Conservation (phyloP, 2,329 filamentous ascomycete genomes). For the Acarospora socialis region DNA sequence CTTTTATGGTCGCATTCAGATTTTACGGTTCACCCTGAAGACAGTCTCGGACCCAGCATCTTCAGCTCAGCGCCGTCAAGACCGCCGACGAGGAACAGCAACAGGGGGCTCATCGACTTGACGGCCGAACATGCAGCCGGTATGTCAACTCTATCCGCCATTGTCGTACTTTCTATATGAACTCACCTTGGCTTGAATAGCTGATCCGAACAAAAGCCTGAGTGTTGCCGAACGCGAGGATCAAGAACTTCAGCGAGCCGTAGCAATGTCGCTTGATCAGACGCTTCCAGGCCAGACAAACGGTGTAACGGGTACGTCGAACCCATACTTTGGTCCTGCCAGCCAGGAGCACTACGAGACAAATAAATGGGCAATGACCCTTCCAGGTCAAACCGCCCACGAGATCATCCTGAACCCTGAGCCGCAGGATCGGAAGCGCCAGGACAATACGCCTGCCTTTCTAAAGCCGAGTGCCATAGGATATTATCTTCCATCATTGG, state of each 20-base stretch:
- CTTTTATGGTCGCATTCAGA: slow-evolving; percentile 15
- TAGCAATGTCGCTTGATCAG: slow-evolving; percentile 31
- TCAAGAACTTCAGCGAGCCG: slow-evolving; percentile 30
- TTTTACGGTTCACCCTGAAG: slow-evolving; percentile 25
- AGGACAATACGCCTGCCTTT: slow-evolving; percentile 38
- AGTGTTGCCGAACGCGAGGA: slow-evolving; percentile 30
- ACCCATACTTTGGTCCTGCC: slow-evolving; percentile 39
- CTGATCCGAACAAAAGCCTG: slow-evolving; percentile 19
- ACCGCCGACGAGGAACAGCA: slow-evolving; percentile 31
- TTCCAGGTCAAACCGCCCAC: slow-evolving; percentile 31
- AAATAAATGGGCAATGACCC: slow-evolving; percentile 41
- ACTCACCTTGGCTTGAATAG: slow-evolving; percentile 7
- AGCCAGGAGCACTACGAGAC: slow-evolving; percentile 40
- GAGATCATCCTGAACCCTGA: slow-evolving; percentile 43
- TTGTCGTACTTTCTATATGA: slow-evolving; percentile 1
- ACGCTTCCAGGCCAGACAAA: slow-evolving; percentile 38
- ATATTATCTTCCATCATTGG: slow-evolving; percentile 41
- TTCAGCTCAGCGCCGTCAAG: slow-evolving; percentile 27
- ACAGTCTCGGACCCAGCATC: slow-evolving; percentile 22
- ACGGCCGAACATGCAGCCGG: slow-evolving; percentile 19
- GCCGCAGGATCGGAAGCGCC: slow-evolving; percentile 34
- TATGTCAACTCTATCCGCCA: slow-evolving; percentile 17
- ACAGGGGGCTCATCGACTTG: slow-evolving; percentile 13
- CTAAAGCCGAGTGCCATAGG: slow-evolving; percentile 40
- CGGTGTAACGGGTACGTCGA: slow-evolving; percentile 31